These are phyloP conservation scores for Kuraishia floccosa DNA, from an alignment of 805 yeast genomes.

Conservation along the genomic window DNA sequence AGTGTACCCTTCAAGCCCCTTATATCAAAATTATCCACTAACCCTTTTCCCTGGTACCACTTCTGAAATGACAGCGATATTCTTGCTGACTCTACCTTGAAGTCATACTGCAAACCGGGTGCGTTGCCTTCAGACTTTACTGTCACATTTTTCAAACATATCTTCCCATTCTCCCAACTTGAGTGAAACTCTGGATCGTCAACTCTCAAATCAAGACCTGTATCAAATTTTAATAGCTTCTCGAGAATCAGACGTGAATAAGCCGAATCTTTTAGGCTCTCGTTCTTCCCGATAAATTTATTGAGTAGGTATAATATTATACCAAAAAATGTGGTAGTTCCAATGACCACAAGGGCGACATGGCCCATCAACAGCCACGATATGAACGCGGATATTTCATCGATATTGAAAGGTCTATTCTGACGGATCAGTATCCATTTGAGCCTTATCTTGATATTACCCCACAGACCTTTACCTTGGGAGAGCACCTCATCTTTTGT, in stretches of 20 bases:
- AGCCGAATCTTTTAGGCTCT: slow-evolving; percentile 11
- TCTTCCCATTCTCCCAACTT: slow-evolving; percentile 36
- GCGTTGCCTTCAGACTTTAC: slow-evolving; percentile 6
- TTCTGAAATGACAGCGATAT: slow-evolving; percentile 37
- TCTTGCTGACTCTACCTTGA: slow-evolving; percentile 29
- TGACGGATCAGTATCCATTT: slow-evolving; percentile 3
- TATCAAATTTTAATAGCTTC: slow-evolving; percentile 20
- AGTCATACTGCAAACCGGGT: slow-evolving; percentile 14
- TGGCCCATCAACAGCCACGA: slow-evolving; percentile 51
- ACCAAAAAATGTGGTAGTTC: slow-evolving; percentile 47
- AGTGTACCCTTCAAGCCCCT: slow-evolving; percentile 30
- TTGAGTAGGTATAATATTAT: slow-evolving; percentile 32
- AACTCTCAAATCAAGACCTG: slow-evolving; percentile 14
- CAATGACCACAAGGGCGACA: slow-evolving; percentile 39
- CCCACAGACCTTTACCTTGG: not conserved
- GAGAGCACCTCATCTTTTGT: slow-evolving; percentile 1
- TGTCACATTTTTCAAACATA: slow-evolving; percentile 30
- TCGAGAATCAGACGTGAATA: slow-evolving; percentile 13
- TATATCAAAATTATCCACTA: slow-evolving; percentile 35
- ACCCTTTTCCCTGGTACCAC: slow-evolving; percentile 45
- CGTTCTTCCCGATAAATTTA: slow-evolving; percentile 15
- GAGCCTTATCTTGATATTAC: slow-evolving; percentile 1
- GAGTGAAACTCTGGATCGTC: slow-evolving; percentile 24
- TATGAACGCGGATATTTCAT: slow-evolving; percentile 41
- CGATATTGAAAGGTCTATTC: slow-evolving; percentile 22